Base-by-base conservation (phyloP, 495 filamentous ascomycete genomes). In the Jackrogersella minutella region DNA sequence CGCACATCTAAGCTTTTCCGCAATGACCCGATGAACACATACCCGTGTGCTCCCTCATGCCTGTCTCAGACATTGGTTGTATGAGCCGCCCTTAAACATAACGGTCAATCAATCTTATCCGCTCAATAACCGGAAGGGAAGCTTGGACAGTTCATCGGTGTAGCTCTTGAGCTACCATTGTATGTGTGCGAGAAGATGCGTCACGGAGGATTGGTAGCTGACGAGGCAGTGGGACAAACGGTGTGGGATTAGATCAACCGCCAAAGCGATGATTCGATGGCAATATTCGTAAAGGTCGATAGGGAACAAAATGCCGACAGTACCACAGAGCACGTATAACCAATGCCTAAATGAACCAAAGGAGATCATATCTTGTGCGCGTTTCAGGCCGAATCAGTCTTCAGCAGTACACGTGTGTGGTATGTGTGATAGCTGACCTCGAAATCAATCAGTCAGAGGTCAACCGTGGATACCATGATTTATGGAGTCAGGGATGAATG, bases 11-110 rank as follows among this genome's bases (percentile, higher is more conserved):
- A 60, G 49, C 39, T 63, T 53, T 49, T 44, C 54, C 59, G 59
- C 59, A 21, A 64, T 31, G 55, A 46, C 66, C 66, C 66, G 66
- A 31, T 39, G 49, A 44, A 5, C 43, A 60, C 59, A 60, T 59
- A 60, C 17, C 55, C 41, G 47, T 55, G 59, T 58, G 5, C 34
- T 19, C 53, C 54, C 55, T 63, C 11, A 10, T 14, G 30, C n/a
- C 13, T 16, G 36, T 60, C 55, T 57, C 0, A 69, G 59, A 69
- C 54, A 69, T 34, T 17, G n/a, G n/a, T n/a, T 54, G 60, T 69
- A 49, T 57, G 1, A 49, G 55, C 54, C 34, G 49, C 54, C 54
- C 55, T 56, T 56, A 30, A 13, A 50, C 22, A 59, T 17, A 60
- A 26, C 26, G 24, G 39, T 56, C 31, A 41, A 52, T 10, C 28